These are phyloP conservation scores for Mikania micrantha DNA, from an alignment of 129 eudicot genomes.

Conservation along the genomic window DNA sequence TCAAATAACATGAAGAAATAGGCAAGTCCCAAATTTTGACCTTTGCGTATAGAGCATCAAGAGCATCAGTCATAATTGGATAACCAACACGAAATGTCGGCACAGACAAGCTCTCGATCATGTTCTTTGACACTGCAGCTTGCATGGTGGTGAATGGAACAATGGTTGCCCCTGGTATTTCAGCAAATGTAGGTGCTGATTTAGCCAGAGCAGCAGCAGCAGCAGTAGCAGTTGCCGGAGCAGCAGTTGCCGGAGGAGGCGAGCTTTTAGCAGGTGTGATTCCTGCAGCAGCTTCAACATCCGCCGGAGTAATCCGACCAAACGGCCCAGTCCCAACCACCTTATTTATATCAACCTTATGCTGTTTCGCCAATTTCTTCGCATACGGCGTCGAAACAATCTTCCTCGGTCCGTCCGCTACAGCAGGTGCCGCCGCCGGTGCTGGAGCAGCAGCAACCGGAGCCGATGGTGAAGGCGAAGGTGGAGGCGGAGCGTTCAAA, in stretches of 20 bases:
- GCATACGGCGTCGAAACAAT: conserved; percentile 76
- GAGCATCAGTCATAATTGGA: conserved; percentile 70
- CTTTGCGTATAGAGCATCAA: conserved; percentile 82
- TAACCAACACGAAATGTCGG: conserved; percentile 90
- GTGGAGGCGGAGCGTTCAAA: conserved; percentile 11
- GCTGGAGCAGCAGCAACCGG: conserved; percentile 16
- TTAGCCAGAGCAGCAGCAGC: conserved; percentile 35
- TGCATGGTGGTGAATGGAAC: conserved; percentile 87
- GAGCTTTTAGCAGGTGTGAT: conserved; percentile 34
- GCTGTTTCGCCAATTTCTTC: conserved; percentile 94
- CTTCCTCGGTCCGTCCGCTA: conserved; percentile 41
- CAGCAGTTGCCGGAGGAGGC: conserved; percentile 5
- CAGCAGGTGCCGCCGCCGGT: conserved; percentile 7
- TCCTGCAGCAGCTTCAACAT: conserved; percentile 90
- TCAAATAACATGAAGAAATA: neutral
- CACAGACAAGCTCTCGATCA: conserved; percentile 83
- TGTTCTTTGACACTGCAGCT: conserved; percentile 80
- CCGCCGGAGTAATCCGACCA: conserved; percentile 86
- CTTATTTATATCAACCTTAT: conserved; percentile 65
- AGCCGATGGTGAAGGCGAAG: neutral
- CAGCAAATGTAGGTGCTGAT: conserved; percentile 37
- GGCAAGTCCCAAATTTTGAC: conserved; percentile 19
- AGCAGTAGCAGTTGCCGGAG: conserved; percentile 26
- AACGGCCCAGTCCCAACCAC: conserved; percentile 87
- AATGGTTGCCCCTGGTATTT: conserved; percentile 68